phyloP scores from a whole-genome alignment of 2,329 filamentous ascomycete genomes.

The Aspergillus hiratsukae region DNA sequence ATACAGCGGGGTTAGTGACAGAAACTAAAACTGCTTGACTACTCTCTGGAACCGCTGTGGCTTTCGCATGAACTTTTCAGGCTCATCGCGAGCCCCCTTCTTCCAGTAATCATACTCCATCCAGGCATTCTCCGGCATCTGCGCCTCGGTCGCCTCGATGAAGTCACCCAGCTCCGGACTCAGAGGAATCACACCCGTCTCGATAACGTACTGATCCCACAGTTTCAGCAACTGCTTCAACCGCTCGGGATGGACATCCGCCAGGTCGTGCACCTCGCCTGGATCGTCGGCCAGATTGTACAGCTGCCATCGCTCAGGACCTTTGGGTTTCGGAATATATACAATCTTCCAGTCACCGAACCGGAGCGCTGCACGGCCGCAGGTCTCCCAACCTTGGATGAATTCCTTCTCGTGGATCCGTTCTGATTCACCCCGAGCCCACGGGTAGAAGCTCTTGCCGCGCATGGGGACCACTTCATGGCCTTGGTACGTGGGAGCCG shows the following conservation, averaged over 20 bases:
- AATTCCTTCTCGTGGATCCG: slow-evolving; percentile 50
- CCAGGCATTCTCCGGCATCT: slow-evolving; percentile 63
- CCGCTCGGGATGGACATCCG: slow-evolving; percentile 39
- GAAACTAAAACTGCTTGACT: slow-evolving; percentile 30
- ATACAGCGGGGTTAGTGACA: background rate
- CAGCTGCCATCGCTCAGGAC: slow-evolving; percentile 54
- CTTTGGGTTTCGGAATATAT: slow-evolving; percentile 54
- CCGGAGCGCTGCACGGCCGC: slow-evolving; percentile 51
- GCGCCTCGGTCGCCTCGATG: slow-evolving; percentile 57
- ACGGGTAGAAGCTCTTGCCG: slow-evolving; percentile 45
- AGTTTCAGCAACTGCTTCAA: slow-evolving; percentile 48
- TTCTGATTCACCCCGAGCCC: slow-evolving; percentile 30
- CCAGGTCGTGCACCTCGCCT: slow-evolving; percentile 48
- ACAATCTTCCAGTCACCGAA: slow-evolving; percentile 56
- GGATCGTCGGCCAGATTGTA: slow-evolving; percentile 52
- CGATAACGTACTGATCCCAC: slow-evolving; percentile 56
- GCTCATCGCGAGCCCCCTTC: slow-evolving; percentile 47
- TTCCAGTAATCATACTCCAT: slow-evolving; percentile 65
- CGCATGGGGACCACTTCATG: slow-evolving; percentile 51
- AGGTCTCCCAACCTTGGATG: slow-evolving; percentile 55
- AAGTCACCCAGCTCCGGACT: slow-evolving; percentile 56
- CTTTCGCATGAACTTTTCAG: slow-evolving; percentile 40
- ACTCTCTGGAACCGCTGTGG: slow-evolving; percentile 33
- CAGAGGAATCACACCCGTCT: slow-evolving; percentile 57
- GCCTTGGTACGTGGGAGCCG: slow-evolving; percentile 49